Evolutionary conservation across 2,329 filamentous ascomycete species (phyloP).

Genomic region (Verticillium zaregamsianum): DNA sequence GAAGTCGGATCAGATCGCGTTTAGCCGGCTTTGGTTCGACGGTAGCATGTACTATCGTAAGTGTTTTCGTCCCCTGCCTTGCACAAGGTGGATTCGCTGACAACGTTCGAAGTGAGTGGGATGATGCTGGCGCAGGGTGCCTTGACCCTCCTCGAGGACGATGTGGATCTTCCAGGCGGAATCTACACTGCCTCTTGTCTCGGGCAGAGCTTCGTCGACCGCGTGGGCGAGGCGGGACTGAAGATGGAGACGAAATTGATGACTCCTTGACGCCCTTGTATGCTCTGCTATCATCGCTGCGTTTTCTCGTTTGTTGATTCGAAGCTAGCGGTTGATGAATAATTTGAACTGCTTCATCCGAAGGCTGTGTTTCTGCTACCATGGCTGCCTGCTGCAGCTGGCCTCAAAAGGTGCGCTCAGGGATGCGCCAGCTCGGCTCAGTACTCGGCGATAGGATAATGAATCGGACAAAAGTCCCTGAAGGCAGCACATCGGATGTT

Average conservation of each 20-base stretch:
- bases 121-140: slow-evolving; percentile 61
- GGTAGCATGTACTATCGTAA: slow-evolving; percentile 64
- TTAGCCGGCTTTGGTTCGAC: slow-evolving; percentile 48
- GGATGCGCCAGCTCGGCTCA: too few species aligned
- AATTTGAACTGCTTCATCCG: too few species aligned
- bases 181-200: slow-evolving; percentile 69
- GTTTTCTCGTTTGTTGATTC: not conserved
- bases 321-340: too few species aligned
- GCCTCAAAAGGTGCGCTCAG: too few species aligned
- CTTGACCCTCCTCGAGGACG: slow-evolving; percentile 59
- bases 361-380: too few species aligned
- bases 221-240: slow-evolving; percentile 57
- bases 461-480: too few species aligned
- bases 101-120: slow-evolving; percentile 54
- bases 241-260: slow-evolving; percentile 52
- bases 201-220: slow-evolving; percentile 62
- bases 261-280: not conserved
- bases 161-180: slow-evolving; percentile 58
- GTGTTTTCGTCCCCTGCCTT: slow-evolving; percentile 26
- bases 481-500: too few species aligned
- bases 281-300: not conserved
- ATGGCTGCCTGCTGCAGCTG: too few species aligned
- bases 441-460: too few species aligned
- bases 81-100: not conserved
- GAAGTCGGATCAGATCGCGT: slow-evolving; percentile 43